Base-by-base conservation (phyloP, 1,284 basidiomycete species). In the Uromyces viciae-fabae region DNA sequence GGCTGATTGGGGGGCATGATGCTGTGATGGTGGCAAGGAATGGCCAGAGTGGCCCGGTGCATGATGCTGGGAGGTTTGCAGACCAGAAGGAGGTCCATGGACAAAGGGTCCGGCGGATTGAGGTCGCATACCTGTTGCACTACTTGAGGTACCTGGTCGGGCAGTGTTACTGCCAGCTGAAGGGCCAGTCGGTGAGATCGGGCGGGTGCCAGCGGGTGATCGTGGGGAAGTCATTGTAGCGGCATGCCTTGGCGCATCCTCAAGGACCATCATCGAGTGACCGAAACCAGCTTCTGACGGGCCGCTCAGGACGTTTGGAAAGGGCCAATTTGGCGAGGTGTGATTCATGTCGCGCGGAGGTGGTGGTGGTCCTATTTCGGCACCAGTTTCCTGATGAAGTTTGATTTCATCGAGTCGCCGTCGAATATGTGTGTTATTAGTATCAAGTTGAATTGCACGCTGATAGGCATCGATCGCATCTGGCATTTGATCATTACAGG, bases 401-500 rank as follows among this genome's bases (percentile, higher is more conserved):
- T 81, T 74, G 36, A 84, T 84, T 60, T 84, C 83, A 42, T 82
- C 82, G 5, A 97, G 87, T 0, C 94, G 90, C 83, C 92, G 90
- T 42, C 91, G 90, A 85, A 97, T 94, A 33, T 91, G 89, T 46
- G 87, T 87, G 85, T 96, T 97, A 66, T 86, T 87, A 0, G 93
- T 93, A 85, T 97, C 95, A 42, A 97, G 90, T 86, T 97, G 94
- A 77, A 91, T 91, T 0, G 95, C 95, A 28, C 94, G 90, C 9
- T 93, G 93, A 85, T 99, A 99, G 0, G 97, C 96, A 84, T 99
- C 96, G 85, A 99, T 98, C 42, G 97, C 96, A 85, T 99, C 97
- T 64, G 93, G 92, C 85, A 98, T 95, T 87, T 99, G 97, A 86
- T 99, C 98, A 88, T 99, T 99, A 89, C 96, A 99, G 83, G 92